Conservation (phyloP, 805 yeast genomes). For the Sugiyamaella chiloensis region DNA sequence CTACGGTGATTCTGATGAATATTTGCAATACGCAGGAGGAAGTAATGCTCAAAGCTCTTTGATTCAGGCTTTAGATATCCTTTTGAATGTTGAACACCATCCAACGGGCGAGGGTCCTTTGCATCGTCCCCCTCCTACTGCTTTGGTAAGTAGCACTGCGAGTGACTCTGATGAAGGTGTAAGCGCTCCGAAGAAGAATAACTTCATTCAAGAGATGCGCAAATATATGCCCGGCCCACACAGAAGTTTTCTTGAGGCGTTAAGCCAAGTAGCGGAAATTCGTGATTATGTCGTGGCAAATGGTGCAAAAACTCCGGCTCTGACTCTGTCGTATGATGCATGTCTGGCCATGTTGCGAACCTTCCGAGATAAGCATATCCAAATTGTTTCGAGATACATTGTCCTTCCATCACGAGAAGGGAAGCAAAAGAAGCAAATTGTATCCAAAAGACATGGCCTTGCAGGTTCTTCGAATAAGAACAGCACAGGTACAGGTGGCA, state of each 20-base stretch:
- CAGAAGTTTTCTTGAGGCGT: conserved; percentile 62
- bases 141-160: conserved; percentile 17
- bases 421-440: conserved; percentile 44
- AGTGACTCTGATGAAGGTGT: conserved; percentile 20
- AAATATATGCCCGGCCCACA: conserved; percentile 88
- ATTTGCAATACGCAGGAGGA: conserved; percentile 74
- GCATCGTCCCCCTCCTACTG: conserved; percentile 18
- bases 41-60: conserved; percentile 91
- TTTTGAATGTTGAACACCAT: conserved; percentile 71
- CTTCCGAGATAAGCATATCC: conserved; percentile 90
- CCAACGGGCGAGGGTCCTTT: conserved; percentile 61
- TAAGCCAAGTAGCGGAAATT: conserved; percentile 56
- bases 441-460: conserved; percentile 54
- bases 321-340: conserved; percentile 77
- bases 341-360: conserved; percentile 83
- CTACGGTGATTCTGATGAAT: conserved; percentile 63
- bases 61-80: conserved; percentile 79
- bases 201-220: conserved; percentile 81
- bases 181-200: conserved; percentile 33
- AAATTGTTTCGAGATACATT: conserved; percentile 84
- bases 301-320: conserved; percentile 44
- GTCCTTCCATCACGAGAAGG: conserved; percentile 68
- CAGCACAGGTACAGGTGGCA: conserved; percentile 90
- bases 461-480: conserved; percentile 43
- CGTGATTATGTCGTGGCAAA: conserved; percentile 58